Percentiles rank a stretch among this genome's conserved stretches.
phyloP scores from a whole-genome alignment of 2,329 filamentous ascomycete genomes.

The Sclerotinia trifoliorum region DNA sequence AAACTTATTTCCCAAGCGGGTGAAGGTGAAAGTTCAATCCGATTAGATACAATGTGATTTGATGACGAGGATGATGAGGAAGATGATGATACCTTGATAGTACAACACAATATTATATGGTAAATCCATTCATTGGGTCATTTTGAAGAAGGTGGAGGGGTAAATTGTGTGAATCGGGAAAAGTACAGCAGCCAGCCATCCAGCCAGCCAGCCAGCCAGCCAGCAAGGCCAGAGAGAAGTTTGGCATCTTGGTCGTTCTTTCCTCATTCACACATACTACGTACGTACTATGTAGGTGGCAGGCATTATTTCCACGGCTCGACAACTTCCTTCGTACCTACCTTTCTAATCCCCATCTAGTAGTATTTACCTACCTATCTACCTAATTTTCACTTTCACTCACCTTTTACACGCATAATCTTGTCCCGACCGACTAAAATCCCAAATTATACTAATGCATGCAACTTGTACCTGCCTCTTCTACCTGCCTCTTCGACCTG shows the following conservation, averaged over 20 bases:
- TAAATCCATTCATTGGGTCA: neutral
- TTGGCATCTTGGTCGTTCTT: neutral
- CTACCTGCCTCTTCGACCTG: too few relatives aligned
- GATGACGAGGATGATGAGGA: neutral
- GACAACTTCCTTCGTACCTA: neutral
- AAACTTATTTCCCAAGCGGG: conserved; percentile 8
- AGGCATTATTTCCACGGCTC: neutral
- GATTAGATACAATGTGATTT: neutral
- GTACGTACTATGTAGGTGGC: too few relatives aligned
- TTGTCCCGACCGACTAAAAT: neutral
- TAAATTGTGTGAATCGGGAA: neutral
- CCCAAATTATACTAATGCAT: neutral
- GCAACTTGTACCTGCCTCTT: conserved; percentile 10
- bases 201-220: neutral
- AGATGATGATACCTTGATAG: neutral
- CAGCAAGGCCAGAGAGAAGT: neutral
- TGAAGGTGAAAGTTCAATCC: neutral
- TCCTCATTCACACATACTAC: neutral
- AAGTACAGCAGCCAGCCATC: too few relatives aligned
- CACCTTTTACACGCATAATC: conserved; percentile 4
- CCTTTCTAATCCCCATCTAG: neutral
- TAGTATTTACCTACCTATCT: too few relatives aligned
- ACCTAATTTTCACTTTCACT: neutral
- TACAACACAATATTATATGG: neutral
- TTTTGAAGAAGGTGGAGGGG: neutral